Percentiles rank a stretch among this genome's conserved stretches.
Evolutionary conservation across 2,329 filamentous ascomycete species (phyloP).

Genomic region (Colletotrichum somersetense): DNA sequence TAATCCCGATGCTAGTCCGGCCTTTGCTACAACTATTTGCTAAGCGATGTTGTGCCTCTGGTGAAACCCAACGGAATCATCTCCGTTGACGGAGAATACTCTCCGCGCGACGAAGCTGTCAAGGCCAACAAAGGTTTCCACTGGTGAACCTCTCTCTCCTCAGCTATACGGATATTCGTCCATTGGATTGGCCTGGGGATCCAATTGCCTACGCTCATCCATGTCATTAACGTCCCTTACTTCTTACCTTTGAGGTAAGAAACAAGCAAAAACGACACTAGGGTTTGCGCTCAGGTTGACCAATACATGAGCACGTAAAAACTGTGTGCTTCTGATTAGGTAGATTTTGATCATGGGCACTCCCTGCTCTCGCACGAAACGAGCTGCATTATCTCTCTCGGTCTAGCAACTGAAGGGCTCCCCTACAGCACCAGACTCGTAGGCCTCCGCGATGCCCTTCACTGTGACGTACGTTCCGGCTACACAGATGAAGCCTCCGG

Average conservation of each 20-base stretch:
- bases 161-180: background rate
- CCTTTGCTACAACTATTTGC: too few relatives aligned
- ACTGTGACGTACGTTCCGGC: slow-evolving; percentile 64
- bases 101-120: background rate
- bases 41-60: background rate
- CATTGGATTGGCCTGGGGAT: background rate
- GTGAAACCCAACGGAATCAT: background rate
- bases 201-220: background rate
- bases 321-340: background rate
- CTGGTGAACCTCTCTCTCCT: background rate
- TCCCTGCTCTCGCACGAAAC: too few relatives aligned
- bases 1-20: background rate
- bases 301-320: background rate
- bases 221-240: too few relatives aligned
- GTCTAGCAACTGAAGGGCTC: slow-evolving; percentile 34
- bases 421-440: slow-evolving; percentile 34
- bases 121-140: background rate
- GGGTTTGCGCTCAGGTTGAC: background rate
- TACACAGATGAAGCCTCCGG: slow-evolving; percentile 62
- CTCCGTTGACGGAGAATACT: background rate
- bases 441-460: slow-evolving; percentile 47
- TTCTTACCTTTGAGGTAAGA: background rate
- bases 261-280: background rate
- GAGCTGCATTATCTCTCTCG: background rate
- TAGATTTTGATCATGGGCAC: background rate